Conservation (phyloP, 108 stramenopile species). For the Hondaea fermentalgiana region DNA sequence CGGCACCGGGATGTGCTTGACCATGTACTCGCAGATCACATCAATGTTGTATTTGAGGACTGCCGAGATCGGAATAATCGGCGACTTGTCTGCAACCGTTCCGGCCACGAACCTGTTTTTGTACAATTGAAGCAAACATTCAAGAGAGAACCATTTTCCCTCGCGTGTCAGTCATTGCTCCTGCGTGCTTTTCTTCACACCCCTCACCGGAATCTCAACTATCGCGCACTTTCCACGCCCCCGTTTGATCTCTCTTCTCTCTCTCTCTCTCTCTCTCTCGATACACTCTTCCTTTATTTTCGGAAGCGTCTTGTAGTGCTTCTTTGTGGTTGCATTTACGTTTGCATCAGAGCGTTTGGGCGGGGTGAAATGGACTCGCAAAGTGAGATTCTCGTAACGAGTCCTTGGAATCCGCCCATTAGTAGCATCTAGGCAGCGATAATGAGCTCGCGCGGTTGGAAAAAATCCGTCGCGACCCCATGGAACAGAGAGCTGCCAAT, state of each 20-base stretch:
- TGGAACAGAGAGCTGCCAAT: not conserved
- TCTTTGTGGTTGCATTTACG: not conserved
- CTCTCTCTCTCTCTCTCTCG: not conserved
- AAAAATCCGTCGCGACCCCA: not conserved
- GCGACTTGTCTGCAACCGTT: conserved; percentile 89
- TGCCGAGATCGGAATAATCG: conserved; percentile 94
- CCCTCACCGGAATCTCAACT: not conserved
- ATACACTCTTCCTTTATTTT: not conserved
- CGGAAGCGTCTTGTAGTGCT: no score
- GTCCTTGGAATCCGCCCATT: not conserved
- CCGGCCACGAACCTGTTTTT: conserved; percentile 43
- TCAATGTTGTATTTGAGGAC: conserved; percentile 98
- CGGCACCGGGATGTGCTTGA: conserved; percentile 87
- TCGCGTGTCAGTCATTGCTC: not conserved
- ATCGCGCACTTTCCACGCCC: not conserved
- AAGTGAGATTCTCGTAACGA: not conserved
- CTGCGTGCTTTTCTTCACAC: not conserved
- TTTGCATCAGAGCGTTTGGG: not conserved
- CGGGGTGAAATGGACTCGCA: not conserved
- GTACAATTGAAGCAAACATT: not conserved
- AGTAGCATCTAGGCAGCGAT: not conserved
- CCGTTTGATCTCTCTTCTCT: not conserved
- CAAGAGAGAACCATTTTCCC: not conserved
- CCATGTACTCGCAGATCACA: conserved; percentile 93
- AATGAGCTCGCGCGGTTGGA: not conserved